Conservation (phyloP, 139 green algal species). For the Picochlorum costavermella region DNA sequence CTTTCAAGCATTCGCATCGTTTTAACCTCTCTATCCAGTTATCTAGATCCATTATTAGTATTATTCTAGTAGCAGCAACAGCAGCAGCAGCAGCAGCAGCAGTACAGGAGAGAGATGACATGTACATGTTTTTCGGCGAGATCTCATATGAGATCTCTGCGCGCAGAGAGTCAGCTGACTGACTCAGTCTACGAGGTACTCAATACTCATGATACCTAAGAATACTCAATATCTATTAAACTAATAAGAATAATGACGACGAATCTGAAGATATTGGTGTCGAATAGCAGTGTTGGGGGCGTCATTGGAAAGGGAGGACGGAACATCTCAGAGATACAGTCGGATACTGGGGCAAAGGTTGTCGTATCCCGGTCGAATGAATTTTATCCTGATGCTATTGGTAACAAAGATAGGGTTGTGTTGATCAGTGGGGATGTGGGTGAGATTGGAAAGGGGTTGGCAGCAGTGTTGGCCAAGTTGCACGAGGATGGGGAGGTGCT, state of each 20-base stretch:
- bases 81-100: too few relatives aligned
- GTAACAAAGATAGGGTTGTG: constrained; percentile 59
- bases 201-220: too few relatives aligned
- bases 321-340: constrained; percentile 69
- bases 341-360: constrained; percentile 47
- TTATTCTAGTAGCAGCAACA: too few relatives aligned
- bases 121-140: too few relatives aligned
- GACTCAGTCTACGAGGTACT: too few relatives aligned
- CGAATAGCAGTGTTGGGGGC: constrained; percentile 54
- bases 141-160: too few relatives aligned
- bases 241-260: background rate
- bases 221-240: too few relatives aligned
- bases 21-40: constrained; percentile 91
- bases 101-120: too few relatives aligned
- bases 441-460: constrained; percentile 63
- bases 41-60: constrained; percentile 57
- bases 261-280: constrained; percentile 61
- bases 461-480: constrained; percentile 70
- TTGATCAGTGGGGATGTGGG: constrained; percentile 59
- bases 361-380: constrained; percentile 42
- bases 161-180: too few relatives aligned
- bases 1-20: constrained; percentile 84
- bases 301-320: constrained; percentile 68
- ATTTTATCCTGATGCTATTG: constrained; percentile 45
- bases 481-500: background rate